A percentile compares a stretch with the other conserved stretches of the same genome.
Conservation (phyloP, 768 basidiomycete genomes). For the Podaxis sp. region DNA sequence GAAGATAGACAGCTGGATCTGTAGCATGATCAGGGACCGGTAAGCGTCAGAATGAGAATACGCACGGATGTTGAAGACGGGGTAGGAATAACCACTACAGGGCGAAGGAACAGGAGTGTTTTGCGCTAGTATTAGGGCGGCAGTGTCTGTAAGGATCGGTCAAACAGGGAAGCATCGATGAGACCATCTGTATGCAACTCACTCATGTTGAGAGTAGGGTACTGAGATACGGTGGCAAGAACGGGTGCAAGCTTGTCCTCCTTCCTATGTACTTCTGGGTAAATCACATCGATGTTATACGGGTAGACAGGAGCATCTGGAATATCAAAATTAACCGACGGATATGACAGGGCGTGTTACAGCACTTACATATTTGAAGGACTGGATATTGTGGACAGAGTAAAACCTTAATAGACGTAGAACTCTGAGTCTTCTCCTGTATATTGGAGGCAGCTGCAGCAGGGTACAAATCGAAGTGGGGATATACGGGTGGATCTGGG, state of each 20-base stretch:
- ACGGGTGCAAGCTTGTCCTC: not conserved
- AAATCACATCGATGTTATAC: constrained; percentile 10
- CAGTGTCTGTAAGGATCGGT: not conserved
- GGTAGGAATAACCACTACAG: constrained; percentile 9
- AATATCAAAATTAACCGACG: not conserved
- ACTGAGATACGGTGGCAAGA: not conserved
- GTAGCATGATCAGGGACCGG: not conserved
- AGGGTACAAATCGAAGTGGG: constrained; percentile 15
- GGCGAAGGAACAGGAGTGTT: constrained; percentile 8
- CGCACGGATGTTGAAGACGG: constrained; percentile 1
- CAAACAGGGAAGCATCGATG: not conserved
- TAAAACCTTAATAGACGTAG: not conserved
- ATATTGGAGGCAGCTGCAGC: not conserved
- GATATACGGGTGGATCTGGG: constrained; percentile 20
- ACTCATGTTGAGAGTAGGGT: constrained; percentile 4
- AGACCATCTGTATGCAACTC: not conserved
- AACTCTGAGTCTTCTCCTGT: not conserved
- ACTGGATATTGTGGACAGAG: constrained; percentile 7
- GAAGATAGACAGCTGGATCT: constrained; percentile 25
- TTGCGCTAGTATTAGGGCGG: not conserved
- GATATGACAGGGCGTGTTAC: not conserved
- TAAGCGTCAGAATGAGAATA: not conserved
- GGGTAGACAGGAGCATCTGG: constrained; percentile 15
- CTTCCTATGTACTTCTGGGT: not conserved
- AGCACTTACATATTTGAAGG: constrained; percentile 11